Evolutionary conservation across 2,329 filamentous ascomycete species (phyloP).

Genomic region (Aspergillus unguis): DNA sequence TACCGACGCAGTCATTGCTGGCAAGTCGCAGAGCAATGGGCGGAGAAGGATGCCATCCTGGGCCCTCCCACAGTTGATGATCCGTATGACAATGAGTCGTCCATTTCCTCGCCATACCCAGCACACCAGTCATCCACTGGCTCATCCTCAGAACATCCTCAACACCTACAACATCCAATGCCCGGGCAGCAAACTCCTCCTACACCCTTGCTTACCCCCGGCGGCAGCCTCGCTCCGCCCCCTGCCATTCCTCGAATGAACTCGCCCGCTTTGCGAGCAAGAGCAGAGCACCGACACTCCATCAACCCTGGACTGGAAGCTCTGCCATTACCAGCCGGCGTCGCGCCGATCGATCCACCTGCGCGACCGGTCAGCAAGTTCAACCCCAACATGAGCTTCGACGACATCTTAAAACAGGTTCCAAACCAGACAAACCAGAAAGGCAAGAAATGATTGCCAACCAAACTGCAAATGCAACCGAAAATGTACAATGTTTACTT

Average conservation of each 20-base stretch:
- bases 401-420: constrained; percentile 46
- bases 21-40: constrained; percentile 62
- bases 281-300: constrained; percentile 40
- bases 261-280: constrained; percentile 29
- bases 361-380: constrained; percentile 39
- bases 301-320: constrained; percentile 47
- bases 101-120: constrained; percentile 37
- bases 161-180: constrained; percentile 20
- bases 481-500: constrained; percentile 11
- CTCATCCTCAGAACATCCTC: constrained; percentile 31
- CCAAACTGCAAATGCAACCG: neutral
- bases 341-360: constrained; percentile 40
- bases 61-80: constrained; percentile 34
- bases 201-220: constrained; percentile 31
- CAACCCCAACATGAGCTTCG: constrained; percentile 50
- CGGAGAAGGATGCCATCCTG: constrained; percentile 39
- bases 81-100: constrained; percentile 37
- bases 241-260: constrained; percentile 35
- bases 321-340: constrained; percentile 41
- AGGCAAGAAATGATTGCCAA: constrained; percentile 32
- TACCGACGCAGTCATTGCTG: constrained; percentile 69
- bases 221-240: constrained; percentile 33
- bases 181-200: constrained; percentile 20
- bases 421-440: constrained; percentile 35
- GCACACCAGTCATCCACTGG: constrained; percentile 37